Evolutionary conservation across 345 rosid genomes (phyloP).

Genomic region (Gossypium mustelinum): DNA sequence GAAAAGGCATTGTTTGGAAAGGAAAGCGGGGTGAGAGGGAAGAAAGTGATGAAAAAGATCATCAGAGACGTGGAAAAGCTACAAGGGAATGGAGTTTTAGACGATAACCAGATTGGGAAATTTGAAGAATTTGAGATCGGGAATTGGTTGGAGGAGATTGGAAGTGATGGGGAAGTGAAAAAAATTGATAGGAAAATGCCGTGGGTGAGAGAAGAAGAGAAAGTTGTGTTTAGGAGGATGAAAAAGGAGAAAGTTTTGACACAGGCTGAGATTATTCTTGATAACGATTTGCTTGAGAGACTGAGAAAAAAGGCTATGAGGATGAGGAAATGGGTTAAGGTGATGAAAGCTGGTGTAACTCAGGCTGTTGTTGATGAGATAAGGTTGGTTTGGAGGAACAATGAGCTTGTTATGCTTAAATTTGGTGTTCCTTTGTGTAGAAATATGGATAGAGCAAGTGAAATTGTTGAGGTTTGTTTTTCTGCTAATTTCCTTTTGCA

Average conservation of each 20-base stretch:
- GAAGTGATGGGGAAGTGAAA: slow-evolving; percentile 11
- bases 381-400: slow-evolving; percentile 43
- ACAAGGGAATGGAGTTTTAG: slow-evolving; percentile 19
- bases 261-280: slow-evolving; percentile 52
- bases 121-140: slow-evolving; percentile 29
- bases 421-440: slow-evolving; percentile 66
- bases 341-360: slow-evolving; percentile 80
- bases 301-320: slow-evolving; percentile 54
- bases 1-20: slow-evolving; percentile 58
- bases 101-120: slow-evolving; percentile 14
- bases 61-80: slow-evolving; percentile 54
- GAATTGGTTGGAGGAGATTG: slow-evolving; percentile 26
- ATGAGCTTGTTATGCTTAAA: slow-evolving; percentile 70
- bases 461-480: slow-evolving; percentile 64
- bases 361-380: slow-evolving; percentile 57
- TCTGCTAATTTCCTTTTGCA: not conserved
- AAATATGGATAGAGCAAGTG: slow-evolving; percentile 85
- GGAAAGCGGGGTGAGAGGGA: slow-evolving; percentile 69
- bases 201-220: slow-evolving; percentile 47
- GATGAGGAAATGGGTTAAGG: slow-evolving; percentile 83
- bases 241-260: slow-evolving; percentile 52
- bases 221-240: slow-evolving; percentile 39
- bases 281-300: slow-evolving; percentile 45
- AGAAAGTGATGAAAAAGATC: slow-evolving; percentile 57
- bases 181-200: slow-evolving; percentile 49